phyloP scores from a whole-genome alignment of 2,329 filamentous ascomycete species.

The Colletotrichum eleusines region DNA sequence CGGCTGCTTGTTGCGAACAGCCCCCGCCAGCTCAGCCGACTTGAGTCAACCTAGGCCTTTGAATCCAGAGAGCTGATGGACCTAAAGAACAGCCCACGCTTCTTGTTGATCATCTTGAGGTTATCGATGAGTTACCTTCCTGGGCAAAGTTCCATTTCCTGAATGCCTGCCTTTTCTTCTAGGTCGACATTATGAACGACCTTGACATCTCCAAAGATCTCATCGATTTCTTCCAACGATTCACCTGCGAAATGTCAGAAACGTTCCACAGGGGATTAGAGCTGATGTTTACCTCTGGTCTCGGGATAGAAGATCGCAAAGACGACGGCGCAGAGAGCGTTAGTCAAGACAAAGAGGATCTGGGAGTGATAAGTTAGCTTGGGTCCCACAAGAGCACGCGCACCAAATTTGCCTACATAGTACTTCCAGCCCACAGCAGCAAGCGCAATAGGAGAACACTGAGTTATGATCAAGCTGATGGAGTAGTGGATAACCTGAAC shows the following conservation, averaged over 20 bases:
- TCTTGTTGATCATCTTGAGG: too few relatives aligned
- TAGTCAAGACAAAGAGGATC: constrained; percentile 56
- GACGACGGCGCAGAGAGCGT: constrained; percentile 52
- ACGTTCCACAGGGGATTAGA: fast-evolving
- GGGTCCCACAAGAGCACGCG: background rate
- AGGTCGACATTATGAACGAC: constrained; percentile 45
- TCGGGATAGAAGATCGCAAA: constrained; percentile 54
- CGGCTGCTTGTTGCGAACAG: too few relatives aligned
- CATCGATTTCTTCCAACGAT: constrained; percentile 56
- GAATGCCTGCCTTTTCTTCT: constrained; percentile 41
- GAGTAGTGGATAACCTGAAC: constrained; percentile 57
- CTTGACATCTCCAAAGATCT: constrained; percentile 55
- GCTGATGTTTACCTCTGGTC: constrained; percentile 48
- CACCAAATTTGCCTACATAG: constrained; percentile 46
- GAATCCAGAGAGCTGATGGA: background rate
- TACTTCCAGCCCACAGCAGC: constrained; percentile 57
- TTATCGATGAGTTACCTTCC: background rate
- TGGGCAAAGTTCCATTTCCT: constrained; percentile 30
- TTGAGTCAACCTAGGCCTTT: background rate
- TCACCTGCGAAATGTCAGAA: constrained; percentile 49
- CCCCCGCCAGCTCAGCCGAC: too few relatives aligned
- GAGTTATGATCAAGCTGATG: constrained; percentile 55
- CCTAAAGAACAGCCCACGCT: background rate
- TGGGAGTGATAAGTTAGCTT: constrained; percentile 6
- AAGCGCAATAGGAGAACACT: constrained; percentile 56